Base-by-base conservation (phyloP, 768 basidiomycete species). In the Boletus rubescentipes region DNA sequence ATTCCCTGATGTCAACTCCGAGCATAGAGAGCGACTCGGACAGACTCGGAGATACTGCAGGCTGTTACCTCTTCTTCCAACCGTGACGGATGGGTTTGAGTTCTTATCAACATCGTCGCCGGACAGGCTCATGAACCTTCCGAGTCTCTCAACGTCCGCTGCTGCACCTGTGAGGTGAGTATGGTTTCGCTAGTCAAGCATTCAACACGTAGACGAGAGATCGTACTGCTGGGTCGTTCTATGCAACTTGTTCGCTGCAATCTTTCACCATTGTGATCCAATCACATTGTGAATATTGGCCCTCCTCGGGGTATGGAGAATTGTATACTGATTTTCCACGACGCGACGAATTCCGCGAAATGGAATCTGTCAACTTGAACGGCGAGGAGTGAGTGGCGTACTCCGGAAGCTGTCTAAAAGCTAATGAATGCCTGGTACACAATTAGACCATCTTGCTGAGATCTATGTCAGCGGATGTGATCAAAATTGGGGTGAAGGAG, bases 321-420 rank as follows among this genome's bases (percentile, higher is more conserved):
- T 68, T 82, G 90, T 29, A 82, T 99, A 83, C 98, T 58, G 89
- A 91, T 43, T 76, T 89, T 23, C 74, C 97, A 4, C 79, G 89
- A 39, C 79, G 86, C 42, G 93, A 98, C 61, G 95, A 94, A 69
- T 95, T 99, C 75, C 81, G 87, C 21, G 95, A 94, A 70, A 82
- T 88, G 74, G 96, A 98, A 64, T 98, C 94, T 70, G 92, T 91
- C n/a, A 86, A 80, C 61, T n/a, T n/a, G n/a, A 97, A 98, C 66
- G 77, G 98, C 39, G 77, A 81, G 60, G 93, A 89, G 95, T 95
- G 64, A 53, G 87, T 75, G 14, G 10, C 16, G n/a, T n/a, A n/a
- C 26, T 40, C 32, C 1, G 12, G 14, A 49, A 4, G 37, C 20
- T 26, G 15, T n/a, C 35, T 18, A 5, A n/a, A n/a, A n/a, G 2